phyloP scores from a whole-genome alignment of 768 basidiomycete species.

The Pleurotus salmoneostramineus region DNA sequence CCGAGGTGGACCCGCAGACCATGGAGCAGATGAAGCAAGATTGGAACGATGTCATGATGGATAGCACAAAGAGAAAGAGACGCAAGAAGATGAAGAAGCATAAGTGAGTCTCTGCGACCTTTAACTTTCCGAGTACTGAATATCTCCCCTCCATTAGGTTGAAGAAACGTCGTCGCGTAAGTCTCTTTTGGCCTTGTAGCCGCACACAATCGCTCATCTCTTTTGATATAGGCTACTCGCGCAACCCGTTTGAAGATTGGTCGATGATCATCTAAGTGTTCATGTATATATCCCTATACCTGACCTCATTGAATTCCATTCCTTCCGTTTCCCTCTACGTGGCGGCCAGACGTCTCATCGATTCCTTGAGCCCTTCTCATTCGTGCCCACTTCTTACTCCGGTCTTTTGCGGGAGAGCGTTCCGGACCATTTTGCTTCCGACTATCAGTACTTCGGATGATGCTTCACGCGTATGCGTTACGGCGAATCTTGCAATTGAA shows the following conservation, averaged over 20 bases:
- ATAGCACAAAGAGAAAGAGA: constrained; percentile 81
- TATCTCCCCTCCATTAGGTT: constrained; percentile 45
- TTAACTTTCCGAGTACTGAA: not conserved
- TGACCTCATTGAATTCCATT: not conserved
- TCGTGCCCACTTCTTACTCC: not conserved
- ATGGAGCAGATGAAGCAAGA: constrained; percentile 53
- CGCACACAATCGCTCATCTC: not conserved
- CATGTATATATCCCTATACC: constrained; percentile 8
- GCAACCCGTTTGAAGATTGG: constrained; percentile 29
- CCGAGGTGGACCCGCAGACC: constrained; percentile 43
- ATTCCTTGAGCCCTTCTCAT: not conserved
- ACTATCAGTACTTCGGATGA: too few relatives aligned
- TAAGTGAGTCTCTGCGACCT: constrained; percentile 55
- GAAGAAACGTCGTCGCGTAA: constrained; percentile 86
- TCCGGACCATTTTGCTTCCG: too few relatives aligned
- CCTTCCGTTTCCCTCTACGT: not conserved
- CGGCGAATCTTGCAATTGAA: not conserved
- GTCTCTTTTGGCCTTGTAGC: constrained; percentile 18
- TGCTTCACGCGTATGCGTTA: too few relatives aligned
- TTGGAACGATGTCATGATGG: constrained; percentile 65
- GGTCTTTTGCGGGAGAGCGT: too few relatives aligned
- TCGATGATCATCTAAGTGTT: constrained; percentile 17
- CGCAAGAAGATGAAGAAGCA: constrained; percentile 97
- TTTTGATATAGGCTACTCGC: constrained; percentile 42
- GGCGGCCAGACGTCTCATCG: not conserved